Base-by-base conservation (phyloP, 2,329 filamentous ascomycete species). In the Claviceps humidiphila region DNA sequence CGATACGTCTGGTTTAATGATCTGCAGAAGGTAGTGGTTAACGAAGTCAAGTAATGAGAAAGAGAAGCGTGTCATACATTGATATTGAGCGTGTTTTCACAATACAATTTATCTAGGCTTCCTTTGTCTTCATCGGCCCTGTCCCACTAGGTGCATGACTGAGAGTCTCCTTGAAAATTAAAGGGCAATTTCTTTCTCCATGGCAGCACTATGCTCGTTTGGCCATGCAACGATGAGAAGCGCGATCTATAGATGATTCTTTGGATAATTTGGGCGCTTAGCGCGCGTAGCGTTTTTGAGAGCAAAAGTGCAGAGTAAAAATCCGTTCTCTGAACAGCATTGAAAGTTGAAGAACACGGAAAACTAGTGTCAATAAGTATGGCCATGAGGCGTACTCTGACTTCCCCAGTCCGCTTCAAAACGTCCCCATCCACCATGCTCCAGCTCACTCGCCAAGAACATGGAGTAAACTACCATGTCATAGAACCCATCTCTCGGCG, bases 401-500 rank as follows among this genome's bases (percentile, higher is more conserved):
- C 60, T 58, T 9, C 60, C 64, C 72, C 74, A 82, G 49, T 78
- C 76, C 26, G 64, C 59, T 37, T 77, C 74, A 56, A 81, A 81
- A 22, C 65, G 66, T 1, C 63, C 62, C 78, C 78, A 82, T 0
- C 78, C 78, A 1, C 77, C 77, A 50, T 66, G 43, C 5, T 71
- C 67, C 0, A 74, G 75, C 58, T 75, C 74, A 44, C 76, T 75
- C 37, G 67, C 70, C 69, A 81, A 69, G 56, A 70, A 73, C 48
- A 82, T 56, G 24, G 70, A 68, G 53, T 76, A 73, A 0, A 82
- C 66, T 2, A 79, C 70, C 63, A 81, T 70, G 53, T 81, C 78
- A 58, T 82, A 81, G 22, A 66, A 63, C 0, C 78, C 78, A 56
- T 80, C 72, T 0, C 58, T 62, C 0, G 78, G 78, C 14, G 68